Percentiles rank a stretch among this genome's conserved stretches.
phyloP scores from a whole-genome alignment of 1,284 basidiomycete species.

The Serendipita sp. region DNA sequence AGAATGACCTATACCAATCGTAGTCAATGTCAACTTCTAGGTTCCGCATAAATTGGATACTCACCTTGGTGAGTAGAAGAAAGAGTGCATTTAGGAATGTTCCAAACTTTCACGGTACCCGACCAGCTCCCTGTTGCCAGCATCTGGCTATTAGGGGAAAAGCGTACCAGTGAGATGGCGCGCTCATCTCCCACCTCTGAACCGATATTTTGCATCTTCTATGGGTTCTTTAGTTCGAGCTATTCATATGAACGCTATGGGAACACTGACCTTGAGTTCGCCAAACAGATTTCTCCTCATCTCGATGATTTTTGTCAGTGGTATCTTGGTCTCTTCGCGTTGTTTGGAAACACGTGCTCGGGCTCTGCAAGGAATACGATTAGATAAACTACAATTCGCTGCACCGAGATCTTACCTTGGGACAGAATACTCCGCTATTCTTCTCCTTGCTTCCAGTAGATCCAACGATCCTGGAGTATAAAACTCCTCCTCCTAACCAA shows the following conservation, averaged over 20 bases:
- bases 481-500: constrained; percentile 75
- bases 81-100: constrained; percentile 76
- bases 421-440: constrained; percentile 83
- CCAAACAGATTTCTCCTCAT: constrained; percentile 79
- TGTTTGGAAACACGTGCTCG: constrained; percentile 82
- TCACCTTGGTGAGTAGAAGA: constrained; percentile 57
- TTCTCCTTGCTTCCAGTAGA: constrained; percentile 69
- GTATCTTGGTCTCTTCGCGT: constrained; percentile 71
- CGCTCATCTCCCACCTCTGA: constrained; percentile 97
- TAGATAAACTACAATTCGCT: background rate
- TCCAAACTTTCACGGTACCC: constrained; percentile 88
- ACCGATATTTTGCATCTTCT: constrained; percentile 85
- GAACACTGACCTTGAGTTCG: constrained; percentile 64
- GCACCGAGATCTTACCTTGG: constrained; percentile 54
- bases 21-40: background rate
- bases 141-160: constrained; percentile 79
- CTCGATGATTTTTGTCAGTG: constrained; percentile 84
- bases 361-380: constrained; percentile 50
- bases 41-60: constrained; percentile 12
- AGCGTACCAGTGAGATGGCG: constrained; percentile 86
- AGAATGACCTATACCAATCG: constrained; percentile 46
- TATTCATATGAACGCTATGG: constrained; percentile 9
- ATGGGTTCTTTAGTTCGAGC: background rate
- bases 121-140: constrained; percentile 94
- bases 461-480: constrained; percentile 84